Evolutionary conservation across 129 eudicot species (phyloP).

Genomic region (Solidago caesia): DNA sequence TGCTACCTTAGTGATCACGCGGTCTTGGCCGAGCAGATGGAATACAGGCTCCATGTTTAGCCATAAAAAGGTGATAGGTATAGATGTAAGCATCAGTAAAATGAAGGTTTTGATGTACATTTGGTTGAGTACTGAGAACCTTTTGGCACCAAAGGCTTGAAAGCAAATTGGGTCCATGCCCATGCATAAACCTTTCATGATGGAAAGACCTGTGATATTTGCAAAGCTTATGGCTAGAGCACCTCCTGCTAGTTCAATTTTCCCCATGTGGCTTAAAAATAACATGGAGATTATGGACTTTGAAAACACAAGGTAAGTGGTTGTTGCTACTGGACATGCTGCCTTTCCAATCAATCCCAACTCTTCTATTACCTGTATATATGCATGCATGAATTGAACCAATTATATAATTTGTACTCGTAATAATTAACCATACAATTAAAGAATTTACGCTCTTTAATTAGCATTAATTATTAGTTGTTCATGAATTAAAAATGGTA

Average conservation of each 20-base stretch:
- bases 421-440: no score
- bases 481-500: no score
- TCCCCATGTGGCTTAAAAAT: conserved; percentile 76
- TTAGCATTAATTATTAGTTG: no score
- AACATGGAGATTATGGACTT: conserved; percentile 74
- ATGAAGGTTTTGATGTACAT: conserved; percentile 58
- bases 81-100: conserved; percentile 56
- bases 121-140: conserved; percentile 61
- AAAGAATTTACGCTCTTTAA: neutral
- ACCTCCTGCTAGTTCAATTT: conserved; percentile 78
- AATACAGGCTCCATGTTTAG: conserved; percentile 72
- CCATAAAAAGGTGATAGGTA: conserved; percentile 70
- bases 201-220: conserved; percentile 75
- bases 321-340: conserved; percentile 66
- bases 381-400: neutral
- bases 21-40: conserved; percentile 65
- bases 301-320: conserved; percentile 60
- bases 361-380: conserved; percentile 66
- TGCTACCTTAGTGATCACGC: conserved; percentile 56
- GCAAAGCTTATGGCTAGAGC: conserved; percentile 83
- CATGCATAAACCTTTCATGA: conserved; percentile 84
- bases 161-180: conserved; percentile 96
- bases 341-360: conserved; percentile 47
- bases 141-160: conserved; percentile 91
- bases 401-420: neutral